These are phyloP conservation scores for Eudorina sp. DNA, from an alignment of 139 green algal species.

Conservation along the genomic window DNA sequence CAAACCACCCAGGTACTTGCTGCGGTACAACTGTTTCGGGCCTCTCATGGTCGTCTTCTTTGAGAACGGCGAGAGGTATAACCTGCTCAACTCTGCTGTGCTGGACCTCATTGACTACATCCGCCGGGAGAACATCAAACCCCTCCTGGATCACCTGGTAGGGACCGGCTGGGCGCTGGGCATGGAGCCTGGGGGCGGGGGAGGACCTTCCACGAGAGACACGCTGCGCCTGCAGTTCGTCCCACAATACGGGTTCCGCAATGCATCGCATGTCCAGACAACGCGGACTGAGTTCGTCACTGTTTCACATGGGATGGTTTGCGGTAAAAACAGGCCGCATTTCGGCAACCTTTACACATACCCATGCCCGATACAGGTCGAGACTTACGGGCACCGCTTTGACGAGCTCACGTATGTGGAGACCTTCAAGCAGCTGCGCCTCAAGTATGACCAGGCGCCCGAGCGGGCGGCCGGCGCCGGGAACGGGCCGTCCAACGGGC, in stretches of 20 bases:
- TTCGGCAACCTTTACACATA: no score
- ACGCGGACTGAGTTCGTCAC: no score
- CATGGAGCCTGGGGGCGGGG: no score
- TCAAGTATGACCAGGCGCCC: conserved; percentile 82
- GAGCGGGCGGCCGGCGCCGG: conserved; percentile 43
- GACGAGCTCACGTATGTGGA: conserved; percentile 85
- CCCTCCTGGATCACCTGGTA: conserved; percentile 77
- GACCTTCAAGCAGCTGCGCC: conserved; percentile 85
- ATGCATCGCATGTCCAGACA: no score
- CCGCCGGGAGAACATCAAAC: conserved; percentile 85
- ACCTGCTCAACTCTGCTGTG: conserved; percentile 88
- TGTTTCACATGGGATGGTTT: no score
- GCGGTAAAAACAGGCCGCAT: no score
- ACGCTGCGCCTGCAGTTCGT: no score
- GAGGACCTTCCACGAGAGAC: no score
- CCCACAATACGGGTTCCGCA: no score
- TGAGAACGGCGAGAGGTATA: conserved; percentile 89
- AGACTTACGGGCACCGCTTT: conserved; percentile 69
- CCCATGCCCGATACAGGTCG: no score
- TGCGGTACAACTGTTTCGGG: conserved; percentile 88
- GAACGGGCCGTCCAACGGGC: conserved; percentile 1
- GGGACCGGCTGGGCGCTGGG: no score
- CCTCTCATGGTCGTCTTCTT: conserved; percentile 88
- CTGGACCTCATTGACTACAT: conserved; percentile 91
- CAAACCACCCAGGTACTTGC: conserved; percentile 68